phyloP scores from a whole-genome alignment of 495 filamentous ascomycete species.

The Aspergillus funiculosus region DNA sequence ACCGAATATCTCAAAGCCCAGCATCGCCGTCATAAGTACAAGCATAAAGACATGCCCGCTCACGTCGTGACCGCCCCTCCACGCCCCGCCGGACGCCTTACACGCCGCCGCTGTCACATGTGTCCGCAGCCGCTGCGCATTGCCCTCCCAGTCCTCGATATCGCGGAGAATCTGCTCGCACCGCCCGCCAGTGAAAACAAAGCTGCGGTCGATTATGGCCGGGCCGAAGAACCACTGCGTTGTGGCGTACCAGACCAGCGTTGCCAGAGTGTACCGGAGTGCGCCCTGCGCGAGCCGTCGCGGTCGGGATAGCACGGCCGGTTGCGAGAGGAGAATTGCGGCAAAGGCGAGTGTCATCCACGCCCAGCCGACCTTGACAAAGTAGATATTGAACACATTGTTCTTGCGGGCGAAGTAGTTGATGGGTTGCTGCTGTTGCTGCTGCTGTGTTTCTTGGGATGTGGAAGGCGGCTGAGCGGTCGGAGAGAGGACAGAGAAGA shows the following conservation, averaged over 20 bases:
- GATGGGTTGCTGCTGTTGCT: constrained; percentile 29
- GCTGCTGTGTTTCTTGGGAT: constrained; percentile 27
- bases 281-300: constrained; percentile 42
- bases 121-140: constrained; percentile 21
- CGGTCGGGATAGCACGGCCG: constrained; percentile 35
- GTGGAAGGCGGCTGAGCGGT: constrained; percentile 39
- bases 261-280: constrained; percentile 64
- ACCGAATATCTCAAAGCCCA: constrained; percentile 74
- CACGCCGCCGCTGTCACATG: constrained; percentile 69
- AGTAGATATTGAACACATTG: constrained; percentile 84
- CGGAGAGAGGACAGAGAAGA: constrained; percentile 75
- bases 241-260: constrained; percentile 65
- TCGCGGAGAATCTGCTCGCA: constrained; percentile 50
- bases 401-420: constrained; percentile 89
- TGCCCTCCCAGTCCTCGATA: too few species aligned
- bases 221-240: constrained; percentile 98
- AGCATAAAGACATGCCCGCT: constrained; percentile 93
- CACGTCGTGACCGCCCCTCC: constrained; percentile 89
- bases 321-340: constrained; percentile 55
- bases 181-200: constrained; percentile 71
- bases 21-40: constrained; percentile 69
- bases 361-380: constrained; percentile 92
- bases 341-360: constrained; percentile 74
- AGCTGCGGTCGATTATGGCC: constrained; percentile 79
- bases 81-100: constrained; percentile 70